phyloP scores from a whole-genome alignment of 2,329 filamentous ascomycete genomes.

The Tolypocladium cylindrosporum region DNA sequence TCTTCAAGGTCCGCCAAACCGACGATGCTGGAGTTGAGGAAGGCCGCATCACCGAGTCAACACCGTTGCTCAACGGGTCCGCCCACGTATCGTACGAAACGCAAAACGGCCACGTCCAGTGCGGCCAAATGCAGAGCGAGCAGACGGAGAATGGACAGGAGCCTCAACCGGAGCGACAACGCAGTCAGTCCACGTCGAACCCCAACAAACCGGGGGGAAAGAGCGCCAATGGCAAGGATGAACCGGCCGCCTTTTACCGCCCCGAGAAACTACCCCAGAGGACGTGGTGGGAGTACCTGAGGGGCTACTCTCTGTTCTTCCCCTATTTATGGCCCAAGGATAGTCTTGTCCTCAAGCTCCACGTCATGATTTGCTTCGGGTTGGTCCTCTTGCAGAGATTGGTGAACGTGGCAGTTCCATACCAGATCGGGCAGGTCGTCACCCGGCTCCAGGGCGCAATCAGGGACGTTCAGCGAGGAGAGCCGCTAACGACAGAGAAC shows the following conservation, averaged over 20 bases:
- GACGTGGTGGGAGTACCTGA: slow-evolving; percentile 93
- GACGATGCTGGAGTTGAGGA: slow-evolving; percentile 25
- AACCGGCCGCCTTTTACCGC: slow-evolving; percentile 75
- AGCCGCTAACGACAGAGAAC: slow-evolving; percentile 20
- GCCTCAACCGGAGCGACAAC: slow-evolving; percentile 14
- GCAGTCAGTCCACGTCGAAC: slow-evolving; percentile 26
- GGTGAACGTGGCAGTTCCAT: slow-evolving; percentile 79
- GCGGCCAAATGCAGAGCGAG: not conserved
- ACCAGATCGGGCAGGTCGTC: slow-evolving; percentile 73
- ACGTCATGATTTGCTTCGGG: slow-evolving; percentile 73
- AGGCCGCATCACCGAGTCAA: slow-evolving; percentile 42
- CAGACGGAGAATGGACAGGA: not conserved
- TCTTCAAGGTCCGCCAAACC: slow-evolving; percentile 29
- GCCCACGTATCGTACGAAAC: slow-evolving; percentile 23
- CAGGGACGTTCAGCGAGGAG: slow-evolving; percentile 33
- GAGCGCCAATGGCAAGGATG: slow-evolving; percentile 35
- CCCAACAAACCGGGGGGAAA: slow-evolving; percentile 24
- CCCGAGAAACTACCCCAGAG: slow-evolving; percentile 77
- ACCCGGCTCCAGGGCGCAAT: slow-evolving; percentile 50
- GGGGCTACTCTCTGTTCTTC: slow-evolving; percentile 88
- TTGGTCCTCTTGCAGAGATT: slow-evolving; percentile 72
- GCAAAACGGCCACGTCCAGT: slow-evolving; percentile 13
- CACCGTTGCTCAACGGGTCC: slow-evolving; percentile 48
- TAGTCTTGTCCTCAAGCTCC: slow-evolving; percentile 58
- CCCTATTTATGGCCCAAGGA: slow-evolving; percentile 94